phyloP scores from a whole-genome alignment of 257 asterid species.

The Ilex asprella region DNA sequence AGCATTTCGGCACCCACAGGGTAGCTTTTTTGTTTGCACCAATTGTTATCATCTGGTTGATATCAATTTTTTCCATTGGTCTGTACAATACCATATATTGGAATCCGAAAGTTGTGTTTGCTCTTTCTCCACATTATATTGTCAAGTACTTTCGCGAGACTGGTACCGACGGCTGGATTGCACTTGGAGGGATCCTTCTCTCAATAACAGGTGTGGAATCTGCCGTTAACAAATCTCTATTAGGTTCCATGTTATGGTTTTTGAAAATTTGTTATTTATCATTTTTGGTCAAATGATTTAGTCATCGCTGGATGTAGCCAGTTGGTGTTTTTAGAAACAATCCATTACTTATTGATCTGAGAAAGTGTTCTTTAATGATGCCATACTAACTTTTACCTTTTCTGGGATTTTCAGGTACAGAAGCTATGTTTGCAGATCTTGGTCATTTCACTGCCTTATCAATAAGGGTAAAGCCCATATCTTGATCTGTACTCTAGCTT shows the following conservation, averaged over 20 bases:
- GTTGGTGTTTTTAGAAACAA: no score
- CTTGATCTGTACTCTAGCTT: neutral
- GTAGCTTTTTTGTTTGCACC: conserved; percentile 95
- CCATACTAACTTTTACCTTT: neutral
- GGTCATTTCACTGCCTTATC: conserved; percentile 87
- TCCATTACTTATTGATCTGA: conserved; percentile 5
- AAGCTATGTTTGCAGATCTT: conserved; percentile 98
- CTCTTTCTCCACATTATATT: conserved; percentile 86
- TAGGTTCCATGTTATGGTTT: neutral
- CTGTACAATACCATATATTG: conserved; percentile 63
- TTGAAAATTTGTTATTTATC: neutral
- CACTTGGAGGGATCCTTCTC: conserved; percentile 93
- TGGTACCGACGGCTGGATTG: conserved; percentile 87
- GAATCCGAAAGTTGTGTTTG: conserved; percentile 70
- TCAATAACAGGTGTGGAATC: conserved; percentile 57
- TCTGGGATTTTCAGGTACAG: conserved; percentile 61
- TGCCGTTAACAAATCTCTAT: neutral
- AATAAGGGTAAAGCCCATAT: conserved; percentile 27
- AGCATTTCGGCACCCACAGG: conserved; percentile 86
- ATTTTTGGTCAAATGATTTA: neutral
- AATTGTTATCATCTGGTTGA: conserved; percentile 74
- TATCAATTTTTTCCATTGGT: conserved; percentile 64
- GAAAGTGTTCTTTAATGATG: neutral
- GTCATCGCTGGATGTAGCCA: no score
- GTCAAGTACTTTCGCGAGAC: conserved; percentile 59